Percentiles rank a stretch among this genome's conserved stretches.
These are phyloP conservation scores for Pythium brachiatum DNA, from an alignment of 352 stramenopile species.

Conservation along the genomic window DNA sequence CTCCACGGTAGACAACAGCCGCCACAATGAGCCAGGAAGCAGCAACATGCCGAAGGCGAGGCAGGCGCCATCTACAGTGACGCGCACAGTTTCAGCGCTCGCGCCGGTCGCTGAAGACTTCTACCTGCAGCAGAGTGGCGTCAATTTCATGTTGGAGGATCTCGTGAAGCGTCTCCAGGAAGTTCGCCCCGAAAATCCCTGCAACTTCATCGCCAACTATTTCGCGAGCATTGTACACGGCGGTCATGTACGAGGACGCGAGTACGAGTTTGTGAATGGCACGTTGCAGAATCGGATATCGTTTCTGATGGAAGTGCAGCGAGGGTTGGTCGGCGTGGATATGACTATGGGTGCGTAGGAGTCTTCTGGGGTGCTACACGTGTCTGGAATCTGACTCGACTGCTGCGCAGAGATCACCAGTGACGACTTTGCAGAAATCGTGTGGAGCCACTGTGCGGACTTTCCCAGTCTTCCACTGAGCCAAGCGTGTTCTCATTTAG, in stretches of 20 bases:
- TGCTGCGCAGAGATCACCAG: constrained; percentile 38
- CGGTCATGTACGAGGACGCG: constrained; percentile 33
- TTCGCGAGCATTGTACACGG: constrained; percentile 37
- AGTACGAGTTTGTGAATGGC: constrained; percentile 54
- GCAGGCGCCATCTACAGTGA: not conserved
- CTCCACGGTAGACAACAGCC: constrained; percentile 7
- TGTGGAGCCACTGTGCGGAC: constrained; percentile 57
- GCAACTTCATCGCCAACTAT: constrained; percentile 43
- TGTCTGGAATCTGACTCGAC: not conserved
- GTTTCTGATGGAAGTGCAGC: constrained; percentile 46
- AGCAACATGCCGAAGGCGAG: not conserved
- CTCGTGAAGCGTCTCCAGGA: constrained; percentile 51
- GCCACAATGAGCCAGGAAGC: not conserved
- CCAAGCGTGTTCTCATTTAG: constrained; percentile 41
- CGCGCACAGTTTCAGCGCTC: constrained; percentile 20
- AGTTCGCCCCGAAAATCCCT: constrained; percentile 36
- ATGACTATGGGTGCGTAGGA: constrained; percentile 27
- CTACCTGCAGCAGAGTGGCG: constrained; percentile 54
- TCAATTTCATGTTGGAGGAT: constrained; percentile 56
- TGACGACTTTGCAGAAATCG: constrained; percentile 57
- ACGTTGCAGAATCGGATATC: constrained; percentile 51
- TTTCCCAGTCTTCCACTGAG: constrained; percentile 39
- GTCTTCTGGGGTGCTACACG: not conserved
- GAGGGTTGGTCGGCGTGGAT: constrained; percentile 39
- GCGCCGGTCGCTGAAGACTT: constrained; percentile 28